These are phyloP conservation scores for Acorus gramineus DNA, from an alignment of 106 monocot species.

Conservation along the genomic window DNA sequence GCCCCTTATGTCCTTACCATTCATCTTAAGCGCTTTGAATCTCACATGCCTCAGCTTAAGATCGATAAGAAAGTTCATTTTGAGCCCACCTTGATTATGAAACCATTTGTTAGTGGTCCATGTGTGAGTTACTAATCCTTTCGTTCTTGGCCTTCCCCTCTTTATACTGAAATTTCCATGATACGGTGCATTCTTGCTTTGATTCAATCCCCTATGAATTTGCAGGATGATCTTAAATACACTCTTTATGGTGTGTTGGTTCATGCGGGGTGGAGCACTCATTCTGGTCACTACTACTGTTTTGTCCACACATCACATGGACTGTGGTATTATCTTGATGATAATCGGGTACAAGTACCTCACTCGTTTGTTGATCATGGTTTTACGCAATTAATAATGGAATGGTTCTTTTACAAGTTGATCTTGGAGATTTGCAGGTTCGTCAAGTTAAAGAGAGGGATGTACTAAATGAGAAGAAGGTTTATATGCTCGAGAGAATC, in stretches of 20 bases:
- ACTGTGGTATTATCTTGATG: slow-evolving; percentile 72
- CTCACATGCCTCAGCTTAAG: slow-evolving; percentile 54
- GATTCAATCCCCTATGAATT: background rate
- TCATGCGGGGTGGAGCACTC: slow-evolving; percentile 63
- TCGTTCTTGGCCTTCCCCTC: background rate
- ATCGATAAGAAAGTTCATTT: slow-evolving; percentile 76
- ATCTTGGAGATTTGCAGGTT: slow-evolving; percentile 34
- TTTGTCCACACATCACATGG: slow-evolving; percentile 63
- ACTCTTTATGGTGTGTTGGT: slow-evolving; percentile 76
- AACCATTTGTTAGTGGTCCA: slow-evolving; percentile 76
- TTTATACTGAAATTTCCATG: too few species aligned
- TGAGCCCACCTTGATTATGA: slow-evolving; percentile 57
- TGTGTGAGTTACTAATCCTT: slow-evolving; percentile 30
- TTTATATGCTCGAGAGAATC: slow-evolving; percentile 59
- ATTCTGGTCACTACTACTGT: slow-evolving; percentile 77
- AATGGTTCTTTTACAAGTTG: background rate
- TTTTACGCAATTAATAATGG: background rate
- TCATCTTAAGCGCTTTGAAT: slow-evolving; percentile 91
- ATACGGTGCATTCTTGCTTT: too few species aligned
- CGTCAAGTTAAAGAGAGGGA: slow-evolving; percentile 87
- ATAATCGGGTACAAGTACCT: slow-evolving; percentile 42
- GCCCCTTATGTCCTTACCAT: slow-evolving; percentile 85
- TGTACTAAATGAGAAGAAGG: slow-evolving; percentile 81
- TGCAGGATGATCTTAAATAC: slow-evolving; percentile 50
- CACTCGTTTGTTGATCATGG: background rate